These are phyloP conservation scores for Aspergillus eucalypticola DNA, from an alignment of 2,329 filamentous ascomycete genomes.

Conservation along the genomic window DNA sequence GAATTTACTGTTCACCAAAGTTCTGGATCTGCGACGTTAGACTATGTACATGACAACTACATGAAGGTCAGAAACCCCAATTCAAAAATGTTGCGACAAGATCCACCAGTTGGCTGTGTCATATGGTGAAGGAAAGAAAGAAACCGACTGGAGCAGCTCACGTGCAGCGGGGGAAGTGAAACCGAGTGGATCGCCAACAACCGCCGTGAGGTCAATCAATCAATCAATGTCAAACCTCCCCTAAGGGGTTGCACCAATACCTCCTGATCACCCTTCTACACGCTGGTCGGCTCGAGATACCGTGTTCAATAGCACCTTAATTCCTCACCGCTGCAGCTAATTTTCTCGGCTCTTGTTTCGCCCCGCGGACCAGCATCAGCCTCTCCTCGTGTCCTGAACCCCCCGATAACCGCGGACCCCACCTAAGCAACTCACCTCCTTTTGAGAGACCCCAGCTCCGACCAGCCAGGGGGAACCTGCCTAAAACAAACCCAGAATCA, in stretches of 20 bases:
- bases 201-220: not conserved
- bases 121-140: too few species aligned
- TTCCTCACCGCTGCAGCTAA: not conserved
- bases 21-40: not conserved
- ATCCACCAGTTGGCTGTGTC: slow-evolving; percentile 1
- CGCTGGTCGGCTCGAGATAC: slow-evolving; percentile 4
- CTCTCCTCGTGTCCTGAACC: slow-evolving; percentile 7
- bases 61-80: too few species aligned
- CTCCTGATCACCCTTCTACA: not conserved
- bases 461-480: too few species aligned
- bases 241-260: not conserved
- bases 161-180: slow-evolving; percentile 7
- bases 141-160: not conserved
- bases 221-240: slow-evolving; percentile 9
- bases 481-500: too few species aligned
- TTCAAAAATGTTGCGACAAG: not conserved
- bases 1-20: slow-evolving; percentile 14
- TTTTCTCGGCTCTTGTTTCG: not conserved
- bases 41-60: too few species aligned
- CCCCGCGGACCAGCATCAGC: not conserved
- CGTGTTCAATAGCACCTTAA: slow-evolving; percentile 4
- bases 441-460: not conserved
- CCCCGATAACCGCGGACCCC: slow-evolving; percentile 14
- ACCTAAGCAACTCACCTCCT: slow-evolving; percentile 14
- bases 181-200: slow-evolving; percentile 7